Evolutionary conservation across 2,329 filamentous ascomycete species (phyloP).

Genomic region (Coniochaeta pulveracea): DNA sequence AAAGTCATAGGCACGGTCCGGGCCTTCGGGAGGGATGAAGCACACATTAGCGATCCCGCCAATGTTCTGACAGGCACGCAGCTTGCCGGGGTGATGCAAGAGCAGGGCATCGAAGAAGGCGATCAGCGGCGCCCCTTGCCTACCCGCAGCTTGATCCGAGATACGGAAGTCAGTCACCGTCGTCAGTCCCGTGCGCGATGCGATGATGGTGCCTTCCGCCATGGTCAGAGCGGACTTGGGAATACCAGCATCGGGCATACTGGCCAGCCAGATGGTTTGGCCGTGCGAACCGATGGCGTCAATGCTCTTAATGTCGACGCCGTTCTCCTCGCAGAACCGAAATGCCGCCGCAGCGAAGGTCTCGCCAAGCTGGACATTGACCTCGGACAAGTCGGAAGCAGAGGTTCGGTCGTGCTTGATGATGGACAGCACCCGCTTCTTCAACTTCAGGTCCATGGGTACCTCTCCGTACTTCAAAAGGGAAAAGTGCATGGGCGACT

Average conservation of each 20-base stretch:
- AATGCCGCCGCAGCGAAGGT: slow-evolving; percentile 41
- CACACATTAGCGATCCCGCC: slow-evolving; percentile 50
- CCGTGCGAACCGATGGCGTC: slow-evolving; percentile 46
- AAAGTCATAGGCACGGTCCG: slow-evolving; percentile 32
- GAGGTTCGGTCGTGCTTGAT: slow-evolving; percentile 42
- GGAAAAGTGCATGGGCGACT: slow-evolving; percentile 41
- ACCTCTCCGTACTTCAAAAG: slow-evolving; percentile 46
- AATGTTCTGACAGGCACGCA: slow-evolving; percentile 50
- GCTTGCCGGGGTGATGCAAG: slow-evolving; percentile 42
- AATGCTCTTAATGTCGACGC: slow-evolving; percentile 30
- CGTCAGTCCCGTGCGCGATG: slow-evolving; percentile 43
- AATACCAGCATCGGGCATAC: slow-evolving; percentile 36
- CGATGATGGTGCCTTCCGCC: slow-evolving; percentile 45
- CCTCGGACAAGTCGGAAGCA: slow-evolving; percentile 39
- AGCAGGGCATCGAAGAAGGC: slow-evolving; percentile 46
- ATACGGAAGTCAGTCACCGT: slow-evolving; percentile 47
- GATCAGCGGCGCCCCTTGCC: slow-evolving; percentile 43
- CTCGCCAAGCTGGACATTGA: slow-evolving; percentile 46
- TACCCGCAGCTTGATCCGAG: slow-evolving; percentile 42
- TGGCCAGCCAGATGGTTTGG: slow-evolving; percentile 45
- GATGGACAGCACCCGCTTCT: slow-evolving; percentile 44
- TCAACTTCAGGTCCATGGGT: slow-evolving; percentile 39
- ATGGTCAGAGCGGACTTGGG: slow-evolving; percentile 38
- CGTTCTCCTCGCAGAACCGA: slow-evolving; percentile 32
- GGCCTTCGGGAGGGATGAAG: slow-evolving; percentile 39